Evolutionary conservation across 2,329 filamentous ascomycete genomes (phyloP).

Genomic region (Penicillium sp.): DNA sequence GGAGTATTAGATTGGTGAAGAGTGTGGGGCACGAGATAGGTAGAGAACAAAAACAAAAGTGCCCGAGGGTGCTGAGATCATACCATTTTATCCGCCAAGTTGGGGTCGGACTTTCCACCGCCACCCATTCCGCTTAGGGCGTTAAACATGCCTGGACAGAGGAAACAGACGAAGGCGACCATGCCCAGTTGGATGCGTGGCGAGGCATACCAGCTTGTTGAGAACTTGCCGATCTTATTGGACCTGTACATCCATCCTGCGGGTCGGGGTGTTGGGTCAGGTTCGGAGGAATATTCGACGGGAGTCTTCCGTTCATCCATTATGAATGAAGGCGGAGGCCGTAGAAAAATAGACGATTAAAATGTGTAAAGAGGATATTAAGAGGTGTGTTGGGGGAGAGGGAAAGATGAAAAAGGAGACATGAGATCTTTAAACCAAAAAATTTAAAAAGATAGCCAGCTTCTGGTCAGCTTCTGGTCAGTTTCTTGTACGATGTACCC

Average conservation of each 20-base stretch:
- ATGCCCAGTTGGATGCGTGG: slow-evolving; percentile 66
- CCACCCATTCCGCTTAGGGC: slow-evolving; percentile 61
- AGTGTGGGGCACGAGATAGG: not conserved
- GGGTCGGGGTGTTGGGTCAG: slow-evolving; percentile 10
- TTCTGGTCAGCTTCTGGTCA: too few species aligned
- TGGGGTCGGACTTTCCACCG: slow-evolving; percentile 54
- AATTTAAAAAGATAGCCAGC: not conserved
- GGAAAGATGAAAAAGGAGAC: not conserved
- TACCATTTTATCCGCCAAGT: slow-evolving; percentile 54
- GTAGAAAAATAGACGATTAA: not conserved
- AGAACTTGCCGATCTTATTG: slow-evolving; percentile 50
- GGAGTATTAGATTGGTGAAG: not conserved
- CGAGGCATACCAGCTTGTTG: slow-evolving; percentile 66
- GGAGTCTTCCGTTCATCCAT: slow-evolving; percentile 6
- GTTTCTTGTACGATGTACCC: not conserved
- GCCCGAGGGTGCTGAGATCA: not conserved
- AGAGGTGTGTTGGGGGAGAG: not conserved
- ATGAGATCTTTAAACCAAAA: not conserved
- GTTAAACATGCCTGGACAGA: slow-evolving; percentile 69
- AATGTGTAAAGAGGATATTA: not conserved
- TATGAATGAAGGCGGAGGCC: not conserved
- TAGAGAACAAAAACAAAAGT: not conserved
- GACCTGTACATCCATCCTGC: slow-evolving; percentile 57
- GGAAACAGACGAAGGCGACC: slow-evolving; percentile 66
- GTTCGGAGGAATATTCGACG: not conserved